These are phyloP conservation scores for Phascolomyces articulosus DNA, from an alignment of 371 early-diverging fungal genomes.

Conservation along the genomic window DNA sequence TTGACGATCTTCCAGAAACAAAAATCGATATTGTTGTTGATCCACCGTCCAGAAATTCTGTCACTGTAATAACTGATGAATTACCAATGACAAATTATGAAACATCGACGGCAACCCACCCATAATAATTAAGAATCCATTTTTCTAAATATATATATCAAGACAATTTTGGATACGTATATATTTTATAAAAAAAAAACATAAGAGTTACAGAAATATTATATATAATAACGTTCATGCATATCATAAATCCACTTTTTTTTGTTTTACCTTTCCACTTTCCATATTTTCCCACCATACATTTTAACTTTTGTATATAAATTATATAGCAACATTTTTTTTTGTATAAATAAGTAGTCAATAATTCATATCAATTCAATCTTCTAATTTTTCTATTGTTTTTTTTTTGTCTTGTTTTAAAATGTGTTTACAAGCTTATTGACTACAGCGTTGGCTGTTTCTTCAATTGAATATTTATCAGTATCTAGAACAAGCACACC, in stretches of 20 bases:
- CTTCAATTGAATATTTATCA: slow-evolving; percentile 26
- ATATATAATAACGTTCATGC: too few species aligned
- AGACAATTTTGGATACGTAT: too few species aligned
- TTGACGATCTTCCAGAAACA: background rate
- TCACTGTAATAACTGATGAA: background rate
- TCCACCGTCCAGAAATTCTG: background rate
- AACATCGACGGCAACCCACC: background rate
- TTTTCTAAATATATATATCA: too few species aligned
- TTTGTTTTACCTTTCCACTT: too few species aligned
- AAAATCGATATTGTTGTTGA: background rate
- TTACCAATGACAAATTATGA: background rate
- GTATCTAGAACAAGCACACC: slow-evolving; percentile 30
- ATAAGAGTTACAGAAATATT: too few species aligned
- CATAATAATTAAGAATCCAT: too few species aligned
- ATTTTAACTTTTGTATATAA: too few species aligned
- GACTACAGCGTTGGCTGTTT: slow-evolving; percentile 19
- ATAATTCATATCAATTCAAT: too few species aligned
- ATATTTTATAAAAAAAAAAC: too few species aligned
- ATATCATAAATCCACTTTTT: too few species aligned
- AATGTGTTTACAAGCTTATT: slow-evolving; percentile 2
- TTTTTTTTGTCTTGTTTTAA: background rate
- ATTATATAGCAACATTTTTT: background rate
- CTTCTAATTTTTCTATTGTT: too few species aligned
- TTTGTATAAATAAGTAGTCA: background rate
- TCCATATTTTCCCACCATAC: too few species aligned